Evolutionary conservation across 2,329 filamentous ascomycete genomes (phyloP).

Genomic region (Stagonosporopsis chrysanthemi): DNA sequence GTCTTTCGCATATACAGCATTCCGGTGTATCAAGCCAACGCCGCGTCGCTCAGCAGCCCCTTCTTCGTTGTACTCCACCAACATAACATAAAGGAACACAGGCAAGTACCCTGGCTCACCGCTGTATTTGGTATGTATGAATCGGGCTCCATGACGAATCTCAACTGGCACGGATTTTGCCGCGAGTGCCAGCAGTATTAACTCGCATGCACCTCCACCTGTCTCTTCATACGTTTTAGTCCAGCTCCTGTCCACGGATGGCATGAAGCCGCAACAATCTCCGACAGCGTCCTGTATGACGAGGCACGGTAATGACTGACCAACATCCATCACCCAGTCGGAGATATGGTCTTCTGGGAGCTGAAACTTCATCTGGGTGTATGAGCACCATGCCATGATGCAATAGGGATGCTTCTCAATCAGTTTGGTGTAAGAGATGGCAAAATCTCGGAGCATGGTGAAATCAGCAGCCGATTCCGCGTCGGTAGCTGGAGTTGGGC

Average conservation of each 20-base stretch:
- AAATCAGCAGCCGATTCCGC: background rate
- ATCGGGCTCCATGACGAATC: background rate
- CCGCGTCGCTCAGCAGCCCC: background rate
- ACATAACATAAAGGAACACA: background rate
- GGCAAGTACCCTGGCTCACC: background rate
- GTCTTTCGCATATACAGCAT: background rate
- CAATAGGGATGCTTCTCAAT: background rate
- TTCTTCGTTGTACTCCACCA: background rate
- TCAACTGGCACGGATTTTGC: background rate
- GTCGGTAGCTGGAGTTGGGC: background rate
- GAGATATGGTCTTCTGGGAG: background rate
- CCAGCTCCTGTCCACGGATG: background rate
- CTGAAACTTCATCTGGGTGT: background rate
- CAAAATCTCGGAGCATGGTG: background rate
- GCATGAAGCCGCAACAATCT: background rate
- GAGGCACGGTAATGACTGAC: background rate
- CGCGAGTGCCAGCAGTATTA: background rate
- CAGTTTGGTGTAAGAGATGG: background rate
- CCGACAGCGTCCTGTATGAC: background rate
- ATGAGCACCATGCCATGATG: background rate
- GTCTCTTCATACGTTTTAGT: background rate
- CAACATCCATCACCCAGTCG: background rate
- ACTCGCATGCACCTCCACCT: constrained; percentile 1
- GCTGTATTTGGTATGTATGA: background rate
- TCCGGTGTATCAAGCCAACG: background rate